These are phyloP conservation scores for Fusarium succisae DNA, from an alignment of 2,329 filamentous ascomycete genomes.

Conservation along the genomic window DNA sequence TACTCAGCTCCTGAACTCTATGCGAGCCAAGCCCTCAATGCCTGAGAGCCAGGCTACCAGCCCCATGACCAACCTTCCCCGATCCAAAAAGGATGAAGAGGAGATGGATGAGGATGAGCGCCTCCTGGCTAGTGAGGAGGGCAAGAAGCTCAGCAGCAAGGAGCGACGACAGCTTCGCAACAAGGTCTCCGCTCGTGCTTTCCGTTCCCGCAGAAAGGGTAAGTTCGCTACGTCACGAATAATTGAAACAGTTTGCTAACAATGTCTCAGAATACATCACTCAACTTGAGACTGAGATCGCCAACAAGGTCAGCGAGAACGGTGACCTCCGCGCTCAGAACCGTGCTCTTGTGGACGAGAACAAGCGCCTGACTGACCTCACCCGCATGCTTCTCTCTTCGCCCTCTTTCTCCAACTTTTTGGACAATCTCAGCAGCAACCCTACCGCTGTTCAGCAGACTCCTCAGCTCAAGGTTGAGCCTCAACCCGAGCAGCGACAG, in stretches of 20 bases:
- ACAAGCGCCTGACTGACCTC: slow-evolving; percentile 79
- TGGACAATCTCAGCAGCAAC: slow-evolving; percentile 75
- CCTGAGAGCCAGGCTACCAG: slow-evolving; percentile 56
- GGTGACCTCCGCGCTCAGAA: slow-evolving; percentile 85
- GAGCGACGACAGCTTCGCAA: slow-evolving; percentile 96
- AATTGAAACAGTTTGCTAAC: slow-evolving; percentile 23
- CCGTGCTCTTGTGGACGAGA: slow-evolving; percentile 83
- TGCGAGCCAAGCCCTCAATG: slow-evolving; percentile 77
- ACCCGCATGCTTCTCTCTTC: slow-evolving; percentile 85
- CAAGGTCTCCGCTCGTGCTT: slow-evolving; percentile 97
- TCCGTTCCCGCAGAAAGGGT: slow-evolving; percentile 99
- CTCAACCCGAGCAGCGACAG: slow-evolving; percentile 58
- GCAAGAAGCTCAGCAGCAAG: slow-evolving; percentile 99
- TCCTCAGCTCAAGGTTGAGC: slow-evolving; percentile 51
- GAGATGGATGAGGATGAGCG: slow-evolving; percentile 99
- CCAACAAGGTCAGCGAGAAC: slow-evolving; percentile 83
- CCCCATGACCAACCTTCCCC: slow-evolving; percentile 73
- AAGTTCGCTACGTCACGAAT: slow-evolving; percentile 50
- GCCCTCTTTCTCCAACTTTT: slow-evolving; percentile 82
- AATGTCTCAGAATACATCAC: slow-evolving; percentile 83
- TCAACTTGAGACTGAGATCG: slow-evolving; percentile 91
- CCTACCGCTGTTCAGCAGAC: slow-evolving; percentile 56
- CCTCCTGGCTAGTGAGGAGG: slow-evolving; percentile 93
- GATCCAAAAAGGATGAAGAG: slow-evolving; percentile 90
- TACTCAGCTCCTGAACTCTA: slow-evolving; percentile 88